A percentile compares a stretch with the other conserved stretches of the same genome.
Evolutionary conservation across 352 stramenopile species (phyloP).

Genomic region (Globisporangium perplexum): DNA sequence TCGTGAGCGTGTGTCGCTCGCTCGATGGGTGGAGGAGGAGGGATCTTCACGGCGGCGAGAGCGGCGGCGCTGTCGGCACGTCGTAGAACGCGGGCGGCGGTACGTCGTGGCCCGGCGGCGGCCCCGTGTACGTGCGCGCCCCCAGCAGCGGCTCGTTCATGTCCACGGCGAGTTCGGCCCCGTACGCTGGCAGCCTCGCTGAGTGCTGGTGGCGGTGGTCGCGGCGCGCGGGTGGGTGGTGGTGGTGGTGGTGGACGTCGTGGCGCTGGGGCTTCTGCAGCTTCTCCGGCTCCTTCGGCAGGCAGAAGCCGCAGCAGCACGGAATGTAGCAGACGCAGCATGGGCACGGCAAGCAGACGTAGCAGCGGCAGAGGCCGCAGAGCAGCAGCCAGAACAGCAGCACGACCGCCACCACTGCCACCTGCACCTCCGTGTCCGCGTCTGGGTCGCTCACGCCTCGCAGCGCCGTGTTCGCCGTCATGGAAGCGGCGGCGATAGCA

Average conservation of each 20-base stretch:
- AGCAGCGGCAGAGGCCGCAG: slow-evolving; percentile 13
- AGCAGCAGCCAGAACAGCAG: slow-evolving; percentile 10
- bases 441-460: not conserved
- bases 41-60: slow-evolving; percentile 10
- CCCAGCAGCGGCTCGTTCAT: slow-evolving; percentile 66
- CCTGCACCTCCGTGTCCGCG: not conserved
- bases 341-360: slow-evolving; percentile 6
- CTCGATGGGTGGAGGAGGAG: too few relatives aligned
- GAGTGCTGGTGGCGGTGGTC: not conserved
- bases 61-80: slow-evolving; percentile 56
- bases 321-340: slow-evolving; percentile 16
- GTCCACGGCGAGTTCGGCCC: slow-evolving; percentile 30
- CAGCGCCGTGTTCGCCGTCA: not conserved
- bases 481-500: not conserved
- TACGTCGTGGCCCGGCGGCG: slow-evolving; percentile 25
- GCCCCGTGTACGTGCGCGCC: slow-evolving; percentile 27
- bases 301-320: slow-evolving; percentile 43
- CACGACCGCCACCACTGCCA: not conserved
- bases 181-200: slow-evolving; percentile 17
- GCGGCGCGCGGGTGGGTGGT: not conserved
- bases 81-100: slow-evolving; percentile 48
- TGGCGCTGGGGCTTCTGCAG: not conserved
- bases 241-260: slow-evolving; percentile 1
- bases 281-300: slow-evolving; percentile 6
- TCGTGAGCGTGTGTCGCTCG: too few relatives aligned